phyloP scores from a whole-genome alignment of 2,329 filamentous ascomycete genomes.

The Incumbomyces delicatus region DNA sequence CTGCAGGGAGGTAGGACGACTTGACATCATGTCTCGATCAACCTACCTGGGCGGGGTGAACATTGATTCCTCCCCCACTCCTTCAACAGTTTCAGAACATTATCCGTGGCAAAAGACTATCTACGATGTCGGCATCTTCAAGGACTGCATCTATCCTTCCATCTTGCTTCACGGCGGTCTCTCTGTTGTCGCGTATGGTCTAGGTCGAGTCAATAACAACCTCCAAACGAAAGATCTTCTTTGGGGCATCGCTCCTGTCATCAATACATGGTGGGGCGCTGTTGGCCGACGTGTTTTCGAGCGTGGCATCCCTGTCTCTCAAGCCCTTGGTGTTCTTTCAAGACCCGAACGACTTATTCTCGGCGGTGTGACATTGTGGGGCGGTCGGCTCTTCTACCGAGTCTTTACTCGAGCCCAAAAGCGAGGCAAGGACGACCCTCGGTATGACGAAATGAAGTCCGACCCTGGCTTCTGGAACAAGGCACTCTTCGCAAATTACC shows the following conservation, averaged over 20 bases:
- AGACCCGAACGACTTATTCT: slow-evolving; percentile 49
- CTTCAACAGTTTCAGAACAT: slow-evolving; percentile 4
- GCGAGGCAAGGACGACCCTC: slow-evolving; percentile 43
- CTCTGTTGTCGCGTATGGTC: slow-evolving; percentile 42
- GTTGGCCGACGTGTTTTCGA: slow-evolving; percentile 42
- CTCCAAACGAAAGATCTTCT: slow-evolving; percentile 53
- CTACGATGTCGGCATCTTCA: slow-evolving; percentile 41
- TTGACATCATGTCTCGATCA: slow-evolving; percentile 2
- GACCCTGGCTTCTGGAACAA: slow-evolving; percentile 49
- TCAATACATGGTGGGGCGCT: slow-evolving; percentile 53
- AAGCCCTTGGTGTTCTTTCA: slow-evolving; percentile 40
- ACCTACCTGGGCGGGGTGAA: slow-evolving; percentile 3
- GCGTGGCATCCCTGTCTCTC: slow-evolving; percentile 36
- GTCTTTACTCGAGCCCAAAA: slow-evolving; percentile 35
- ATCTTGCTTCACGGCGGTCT: slow-evolving; percentile 45
- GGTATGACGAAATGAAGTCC: slow-evolving; percentile 44
- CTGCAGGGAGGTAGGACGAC: not conserved
- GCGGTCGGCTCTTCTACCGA: slow-evolving; percentile 46
- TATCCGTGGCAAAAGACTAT: slow-evolving; percentile 6
- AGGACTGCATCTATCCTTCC: slow-evolving; percentile 45
- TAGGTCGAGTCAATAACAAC: slow-evolving; percentile 43
- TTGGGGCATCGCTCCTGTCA: slow-evolving; percentile 46
- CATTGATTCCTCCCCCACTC: not conserved
- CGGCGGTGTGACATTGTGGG: slow-evolving; percentile 49
- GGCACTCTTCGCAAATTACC: slow-evolving; percentile 44